Evolutionary conservation across 495 filamentous ascomycete genomes (phyloP), one percentile per base, ranked within the genome.

Genomic region (Hypoxylon lienhwacheense): DNA sequence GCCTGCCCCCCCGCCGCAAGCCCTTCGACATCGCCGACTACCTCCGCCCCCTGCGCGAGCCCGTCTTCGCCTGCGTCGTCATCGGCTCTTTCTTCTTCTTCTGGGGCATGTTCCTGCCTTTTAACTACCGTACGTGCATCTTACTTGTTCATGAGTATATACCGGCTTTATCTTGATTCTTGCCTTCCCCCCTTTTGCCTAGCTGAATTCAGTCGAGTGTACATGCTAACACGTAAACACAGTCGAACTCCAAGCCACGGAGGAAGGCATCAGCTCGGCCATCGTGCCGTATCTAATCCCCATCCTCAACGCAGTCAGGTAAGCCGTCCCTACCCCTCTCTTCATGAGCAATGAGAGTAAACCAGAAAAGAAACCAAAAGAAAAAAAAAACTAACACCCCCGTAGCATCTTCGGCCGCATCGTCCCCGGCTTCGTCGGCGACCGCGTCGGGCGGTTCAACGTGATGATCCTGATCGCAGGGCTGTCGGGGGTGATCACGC

Each of bases 381-480:
- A 1, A 10, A 19, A 32, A 4, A 24, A 56, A 37, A 41, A 26
- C 53, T 56, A 42, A 57, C 17, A 79, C 32, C 2, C 3, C 24
- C 8, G 1, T 20, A 70, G 83, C 50, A 78, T 90, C 49, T 76
- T 86, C 36, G 88, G 88, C n/a, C 82, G 88, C 39, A 88, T 87
- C 39, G 53, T 88, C 6, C 87, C 87, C 1, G 85, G 85, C n/a
- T 80, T 82, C 57, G 39, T 86, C 12, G 88, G 84, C 31, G 89
- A 93, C 66, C 81, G 79, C 53, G 29, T 88, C 25, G 89, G 89
- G 1, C 81, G 85, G 19, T 91, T 81, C 73, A 92, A 92, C 68
- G 71, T 81, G 8, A 86, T 89, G 77, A 77, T 88, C 21, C 37
- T 82, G 26, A 86, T 84, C 61, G 74, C 79, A 2, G 72, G 69